A percentile compares a stretch with the other conserved stretches of the same genome.
These are phyloP conservation scores for Colletotrichum siamense DNA, from an alignment of 2,329 filamentous ascomycete species.

Conservation along the genomic window DNA sequence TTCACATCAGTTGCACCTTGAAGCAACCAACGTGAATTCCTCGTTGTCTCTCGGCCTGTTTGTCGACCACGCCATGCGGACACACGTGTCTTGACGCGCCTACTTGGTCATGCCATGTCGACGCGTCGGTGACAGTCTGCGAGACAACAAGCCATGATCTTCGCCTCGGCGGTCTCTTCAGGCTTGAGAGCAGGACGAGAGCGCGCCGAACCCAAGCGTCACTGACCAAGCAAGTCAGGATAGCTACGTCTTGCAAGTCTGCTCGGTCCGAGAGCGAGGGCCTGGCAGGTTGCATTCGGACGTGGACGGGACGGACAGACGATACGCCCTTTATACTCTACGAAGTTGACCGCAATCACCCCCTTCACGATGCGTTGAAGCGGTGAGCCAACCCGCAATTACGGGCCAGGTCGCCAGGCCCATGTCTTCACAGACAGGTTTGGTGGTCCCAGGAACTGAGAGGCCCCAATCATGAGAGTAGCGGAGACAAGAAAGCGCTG, in stretches of 20 bases:
- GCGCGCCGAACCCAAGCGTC: not conserved
- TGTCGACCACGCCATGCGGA: not conserved
- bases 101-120: not conserved
- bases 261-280: not conserved
- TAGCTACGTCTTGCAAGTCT: not conserved
- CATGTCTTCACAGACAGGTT: not conserved
- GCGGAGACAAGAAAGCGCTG: not conserved
- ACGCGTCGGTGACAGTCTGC: not conserved
- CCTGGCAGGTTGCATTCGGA: not conserved
- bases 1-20: not conserved
- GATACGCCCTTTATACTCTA: not conserved
- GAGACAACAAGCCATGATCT: not conserved
- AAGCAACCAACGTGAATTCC: not conserved
- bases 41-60: not conserved
- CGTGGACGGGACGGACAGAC: not conserved
- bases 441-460: not conserved
- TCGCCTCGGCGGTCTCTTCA: not conserved
- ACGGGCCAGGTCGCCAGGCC: not conserved
- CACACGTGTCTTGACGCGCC: not conserved
- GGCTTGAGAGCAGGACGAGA: not conserved
- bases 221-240: not conserved
- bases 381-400: not conserved
- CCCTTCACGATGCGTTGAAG: not conserved
- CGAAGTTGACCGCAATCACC: not conserved
- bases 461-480: not conserved